Evolutionary conservation across 768 basidiomycete genomes (phyloP).

Genomic region (Pilatotrama ljubarskyi): DNA sequence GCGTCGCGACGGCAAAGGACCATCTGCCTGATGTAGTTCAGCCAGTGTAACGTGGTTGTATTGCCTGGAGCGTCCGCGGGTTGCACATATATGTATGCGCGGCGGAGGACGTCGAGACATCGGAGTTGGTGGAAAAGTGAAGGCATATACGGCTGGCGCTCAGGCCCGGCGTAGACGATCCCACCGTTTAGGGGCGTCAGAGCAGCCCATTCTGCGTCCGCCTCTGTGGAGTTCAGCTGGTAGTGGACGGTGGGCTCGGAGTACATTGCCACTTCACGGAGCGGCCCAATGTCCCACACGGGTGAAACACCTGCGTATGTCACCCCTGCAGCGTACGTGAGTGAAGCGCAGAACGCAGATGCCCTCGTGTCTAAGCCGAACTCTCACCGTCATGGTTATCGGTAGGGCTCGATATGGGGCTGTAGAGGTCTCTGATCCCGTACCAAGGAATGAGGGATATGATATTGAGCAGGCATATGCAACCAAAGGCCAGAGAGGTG

Average conservation of each 20-base stretch:
- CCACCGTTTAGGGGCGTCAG: constrained; percentile 26
- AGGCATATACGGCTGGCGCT: constrained; percentile 33
- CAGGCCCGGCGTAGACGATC: constrained; percentile 27
- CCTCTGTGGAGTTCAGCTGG: not conserved
- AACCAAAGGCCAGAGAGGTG: too few species aligned
- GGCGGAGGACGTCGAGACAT: constrained; percentile 39
- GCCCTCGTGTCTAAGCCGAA: too few species aligned
- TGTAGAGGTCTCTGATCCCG: too few species aligned
- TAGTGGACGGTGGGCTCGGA: not conserved
- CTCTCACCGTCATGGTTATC: too few species aligned
- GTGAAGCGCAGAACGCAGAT: too few species aligned
- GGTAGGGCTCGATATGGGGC: too few species aligned
- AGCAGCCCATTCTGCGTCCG: constrained; percentile 26
- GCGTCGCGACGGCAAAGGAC: constrained; percentile 20
- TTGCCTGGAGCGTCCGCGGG: too few species aligned
- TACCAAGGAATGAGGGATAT: too few species aligned
- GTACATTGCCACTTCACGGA: not conserved
- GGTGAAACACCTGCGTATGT: too few species aligned
- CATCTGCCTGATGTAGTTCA: constrained; percentile 21
- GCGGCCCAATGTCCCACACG: not conserved
- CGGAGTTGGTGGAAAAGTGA: constrained; percentile 42
- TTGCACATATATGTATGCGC: not conserved
- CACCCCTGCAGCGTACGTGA: too few species aligned
- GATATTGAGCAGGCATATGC: too few species aligned
- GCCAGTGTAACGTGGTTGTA: constrained; percentile 9